Percentiles rank a stretch among this genome's conserved stretches.
phyloP scores from a whole-genome alignment of 768 basidiomycete genomes.

The Agrocybe pediades region DNA sequence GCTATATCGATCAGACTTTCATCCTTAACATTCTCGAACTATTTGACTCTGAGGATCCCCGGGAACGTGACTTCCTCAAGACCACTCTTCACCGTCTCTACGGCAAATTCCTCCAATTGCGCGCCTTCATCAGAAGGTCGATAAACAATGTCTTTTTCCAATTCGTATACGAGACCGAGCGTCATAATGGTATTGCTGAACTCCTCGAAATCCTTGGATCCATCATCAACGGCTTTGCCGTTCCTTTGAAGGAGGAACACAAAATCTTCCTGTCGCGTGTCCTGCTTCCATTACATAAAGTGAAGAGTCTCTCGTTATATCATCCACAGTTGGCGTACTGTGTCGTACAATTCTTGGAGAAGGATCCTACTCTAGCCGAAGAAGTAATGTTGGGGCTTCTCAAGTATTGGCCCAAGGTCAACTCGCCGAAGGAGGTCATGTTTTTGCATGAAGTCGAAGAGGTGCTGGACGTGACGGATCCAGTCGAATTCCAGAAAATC shows the following conservation, averaged over 20 bases:
- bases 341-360: slow-evolving; percentile 98
- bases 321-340: slow-evolving; percentile 99
- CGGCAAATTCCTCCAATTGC: slow-evolving; percentile 98
- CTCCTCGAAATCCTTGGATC: slow-evolving; percentile 97
- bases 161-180: slow-evolving; percentile 97
- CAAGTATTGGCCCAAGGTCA: slow-evolving; percentile 99
- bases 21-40: slow-evolving; percentile 96
- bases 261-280: slow-evolving; percentile 95
- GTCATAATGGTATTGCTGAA: slow-evolving; percentile 99
- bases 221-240: slow-evolving; percentile 98
- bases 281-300: slow-evolving; percentile 96
- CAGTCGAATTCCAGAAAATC: slow-evolving; percentile 94
- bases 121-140: slow-evolving; percentile 97
- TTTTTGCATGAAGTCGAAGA: slow-evolving; percentile 99
- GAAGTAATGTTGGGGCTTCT: slow-evolving; percentile 97
- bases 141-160: slow-evolving; percentile 99
- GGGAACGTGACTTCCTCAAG: slow-evolving; percentile 99
- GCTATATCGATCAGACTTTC: slow-evolving; percentile 95
- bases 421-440: slow-evolving; percentile 99
- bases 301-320: slow-evolving; percentile 95
- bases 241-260: slow-evolving; percentile 98
- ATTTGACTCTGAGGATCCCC: slow-evolving; percentile 98
- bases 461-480: slow-evolving; percentile 97
- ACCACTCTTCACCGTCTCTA: slow-evolving; percentile 99
- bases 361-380: slow-evolving; percentile 89